Evolutionary conservation across 495 filamentous ascomycete species (phyloP).

Genomic region (Penicillium robsamsonii): DNA sequence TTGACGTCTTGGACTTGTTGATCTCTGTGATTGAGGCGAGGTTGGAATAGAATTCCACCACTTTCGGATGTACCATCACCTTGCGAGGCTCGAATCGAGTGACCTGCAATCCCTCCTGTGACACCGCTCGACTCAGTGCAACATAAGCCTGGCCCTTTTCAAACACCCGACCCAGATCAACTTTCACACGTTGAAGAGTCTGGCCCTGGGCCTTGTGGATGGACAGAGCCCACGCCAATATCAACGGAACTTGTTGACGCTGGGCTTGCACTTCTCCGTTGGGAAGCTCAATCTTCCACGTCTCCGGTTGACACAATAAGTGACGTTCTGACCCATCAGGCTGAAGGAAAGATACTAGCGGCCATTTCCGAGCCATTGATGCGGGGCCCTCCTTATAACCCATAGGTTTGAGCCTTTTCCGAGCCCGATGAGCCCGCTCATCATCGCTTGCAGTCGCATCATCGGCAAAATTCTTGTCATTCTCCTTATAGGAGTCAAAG

Average conservation of each 20-base stretch:
- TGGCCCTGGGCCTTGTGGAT: slow-evolving; percentile 99
- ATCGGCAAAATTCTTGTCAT: slow-evolving; percentile 52
- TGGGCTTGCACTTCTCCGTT: slow-evolving; percentile 91
- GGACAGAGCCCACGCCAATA: slow-evolving; percentile 92
- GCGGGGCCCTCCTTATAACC: slow-evolving; percentile 38
- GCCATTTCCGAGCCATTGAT: slow-evolving; percentile 55
- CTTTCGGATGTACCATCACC: slow-evolving; percentile 90
- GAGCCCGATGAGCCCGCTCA: slow-evolving; percentile 42
- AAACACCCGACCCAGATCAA: slow-evolving; percentile 87
- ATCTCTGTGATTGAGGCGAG: slow-evolving; percentile 56
- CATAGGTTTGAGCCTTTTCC: slow-evolving; percentile 49
- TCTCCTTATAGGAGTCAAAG: slow-evolving; percentile 62
- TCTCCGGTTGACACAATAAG: slow-evolving; percentile 79
- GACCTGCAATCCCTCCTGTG: slow-evolving; percentile 84
- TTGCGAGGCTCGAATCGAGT: slow-evolving; percentile 83
- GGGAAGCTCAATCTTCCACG: slow-evolving; percentile 95
- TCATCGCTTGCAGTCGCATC: slow-evolving; percentile 41
- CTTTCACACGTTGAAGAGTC: slow-evolving; percentile 91
- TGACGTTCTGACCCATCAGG: slow-evolving; percentile 75
- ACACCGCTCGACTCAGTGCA: slow-evolving; percentile 71
- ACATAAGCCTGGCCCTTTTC: slow-evolving; percentile 81
- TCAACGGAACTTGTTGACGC: slow-evolving; percentile 63
- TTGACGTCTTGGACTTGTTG: slow-evolving; percentile 28
- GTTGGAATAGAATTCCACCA: slow-evolving; percentile 78
- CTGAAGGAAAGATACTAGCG: slow-evolving; percentile 76